These are phyloP conservation scores for Xylaria sp. DNA, from an alignment of 2,329 filamentous ascomycete species.

Conservation along the genomic window DNA sequence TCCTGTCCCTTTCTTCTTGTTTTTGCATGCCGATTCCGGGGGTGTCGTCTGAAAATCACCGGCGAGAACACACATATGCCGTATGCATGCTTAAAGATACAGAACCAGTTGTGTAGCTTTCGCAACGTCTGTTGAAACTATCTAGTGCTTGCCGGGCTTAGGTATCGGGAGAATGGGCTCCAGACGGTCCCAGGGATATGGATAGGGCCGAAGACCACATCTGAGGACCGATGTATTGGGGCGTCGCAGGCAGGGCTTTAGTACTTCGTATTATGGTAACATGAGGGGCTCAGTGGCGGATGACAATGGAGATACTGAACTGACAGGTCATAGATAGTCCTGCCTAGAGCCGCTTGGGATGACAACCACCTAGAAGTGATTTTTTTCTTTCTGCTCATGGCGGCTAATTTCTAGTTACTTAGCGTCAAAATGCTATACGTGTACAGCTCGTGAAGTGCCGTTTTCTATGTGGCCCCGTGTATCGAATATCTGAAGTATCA, in stretches of 20 bases:
- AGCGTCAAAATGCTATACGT: slow-evolving; percentile 8
- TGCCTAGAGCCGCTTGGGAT: slow-evolving; percentile 15
- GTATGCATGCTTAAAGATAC: neutral
- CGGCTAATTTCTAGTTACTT: slow-evolving; percentile 7
- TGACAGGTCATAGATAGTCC: slow-evolving; percentile 8
- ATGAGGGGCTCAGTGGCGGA: slow-evolving; percentile 8
- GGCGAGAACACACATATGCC: neutral
- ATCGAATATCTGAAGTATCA: too few species aligned
- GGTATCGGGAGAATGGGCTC: too few species aligned
- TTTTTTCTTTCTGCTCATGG: slow-evolving; percentile 15
- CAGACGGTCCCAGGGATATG: slow-evolving; percentile 1
- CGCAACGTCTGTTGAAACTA: slow-evolving; percentile 1
- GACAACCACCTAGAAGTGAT: slow-evolving; percentile 25
- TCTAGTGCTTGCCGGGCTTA: neutral
- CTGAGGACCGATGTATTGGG: slow-evolving; percentile 19
- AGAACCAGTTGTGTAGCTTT: neutral
- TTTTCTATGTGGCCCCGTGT: neutral
- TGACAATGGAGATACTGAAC: slow-evolving; percentile 9
- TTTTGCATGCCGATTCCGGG: slow-evolving; percentile 2
- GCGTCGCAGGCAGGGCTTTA: slow-evolving; percentile 1
- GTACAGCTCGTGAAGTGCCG: slow-evolving; percentile 1
- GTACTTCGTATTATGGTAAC: neutral
- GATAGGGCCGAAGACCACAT: neutral
- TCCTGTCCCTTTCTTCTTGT: slow-evolving; percentile 12
- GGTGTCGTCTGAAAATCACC: neutral